Percentiles rank a stretch among this genome's conserved stretches.
phyloP scores from a whole-genome alignment of 768 basidiomycete species.

The Auriculariales sp. region DNA sequence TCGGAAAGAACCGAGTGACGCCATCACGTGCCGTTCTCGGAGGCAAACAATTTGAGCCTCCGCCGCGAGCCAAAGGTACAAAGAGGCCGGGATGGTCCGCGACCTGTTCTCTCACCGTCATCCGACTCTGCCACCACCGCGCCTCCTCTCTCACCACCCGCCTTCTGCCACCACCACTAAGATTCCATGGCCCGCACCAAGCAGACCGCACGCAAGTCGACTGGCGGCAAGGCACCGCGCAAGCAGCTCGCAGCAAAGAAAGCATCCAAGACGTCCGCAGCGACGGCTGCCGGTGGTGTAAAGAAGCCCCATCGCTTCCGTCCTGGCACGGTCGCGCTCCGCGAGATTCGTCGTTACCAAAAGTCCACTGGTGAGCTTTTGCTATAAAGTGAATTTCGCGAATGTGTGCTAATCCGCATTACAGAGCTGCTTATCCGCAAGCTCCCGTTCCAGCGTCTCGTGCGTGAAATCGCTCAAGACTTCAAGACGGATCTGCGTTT shows the following conservation, averaged over 20 bases:
- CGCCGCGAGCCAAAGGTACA: too few species aligned
- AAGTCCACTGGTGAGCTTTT: slow-evolving; percentile 22
- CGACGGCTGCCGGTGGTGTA: slow-evolving; percentile 59
- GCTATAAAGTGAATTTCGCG: neutral
- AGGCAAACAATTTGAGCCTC: too few species aligned
- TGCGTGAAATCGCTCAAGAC: slow-evolving; percentile 38
- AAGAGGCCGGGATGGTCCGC: too few species aligned
- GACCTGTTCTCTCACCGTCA: too few species aligned
- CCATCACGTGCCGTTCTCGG: too few species aligned
- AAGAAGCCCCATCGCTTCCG: slow-evolving; percentile 77
- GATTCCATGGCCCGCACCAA: slow-evolving; percentile 52
- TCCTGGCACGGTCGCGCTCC: slow-evolving; percentile 64
- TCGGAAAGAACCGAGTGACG: too few species aligned
- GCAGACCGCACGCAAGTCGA: slow-evolving; percentile 66
- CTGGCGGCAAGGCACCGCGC: slow-evolving; percentile 53
- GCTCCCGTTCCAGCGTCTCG: slow-evolving; percentile 34
- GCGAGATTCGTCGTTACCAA: slow-evolving; percentile 44
- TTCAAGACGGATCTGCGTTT: slow-evolving; percentile 65
- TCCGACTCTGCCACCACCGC: too few species aligned
- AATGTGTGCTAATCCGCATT: neutral
- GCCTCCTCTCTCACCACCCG: neutral
- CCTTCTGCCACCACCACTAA: too few species aligned
- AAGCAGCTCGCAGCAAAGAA: slow-evolving; percentile 59
- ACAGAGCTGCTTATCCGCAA: slow-evolving; percentile 36
- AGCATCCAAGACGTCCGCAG: too few species aligned